A percentile compares a stretch with the other conserved stretches of the same genome.
Conservation (phyloP, 2,329 filamentous ascomycete genomes). For the Cladosporium oxysporum region DNA sequence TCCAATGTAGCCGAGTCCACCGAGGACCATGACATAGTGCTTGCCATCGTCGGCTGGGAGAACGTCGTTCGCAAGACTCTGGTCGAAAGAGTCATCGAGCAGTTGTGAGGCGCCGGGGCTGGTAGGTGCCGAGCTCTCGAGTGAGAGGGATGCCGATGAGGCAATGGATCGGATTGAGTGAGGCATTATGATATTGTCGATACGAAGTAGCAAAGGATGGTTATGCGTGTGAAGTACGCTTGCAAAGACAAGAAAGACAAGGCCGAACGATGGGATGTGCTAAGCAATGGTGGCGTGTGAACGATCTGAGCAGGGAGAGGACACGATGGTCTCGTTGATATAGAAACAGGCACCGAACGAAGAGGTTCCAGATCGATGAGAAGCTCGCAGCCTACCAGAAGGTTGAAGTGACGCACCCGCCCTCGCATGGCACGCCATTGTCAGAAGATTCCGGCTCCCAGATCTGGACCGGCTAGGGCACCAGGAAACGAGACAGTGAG, state of each 20-base stretch:
- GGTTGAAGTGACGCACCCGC: slow-evolving; percentile 11
- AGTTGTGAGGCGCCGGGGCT: not conserved
- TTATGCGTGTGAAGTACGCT: not conserved
- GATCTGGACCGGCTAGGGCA: slow-evolving; percentile 17
- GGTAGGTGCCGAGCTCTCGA: slow-evolving; percentile 20
- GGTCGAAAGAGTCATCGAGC: slow-evolving; percentile 1
- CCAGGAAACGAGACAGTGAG: not conserved
- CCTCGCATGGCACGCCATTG: slow-evolving; percentile 15
- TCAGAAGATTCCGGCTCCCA: slow-evolving; percentile 12
- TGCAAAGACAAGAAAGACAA: slow-evolving; percentile 3
- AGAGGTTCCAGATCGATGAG: slow-evolving; percentile 10
- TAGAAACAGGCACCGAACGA: not conserved
- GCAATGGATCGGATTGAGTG: slow-evolving; percentile 19
- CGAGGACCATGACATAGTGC: slow-evolving; percentile 53
- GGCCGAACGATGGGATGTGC: slow-evolving; percentile 1
- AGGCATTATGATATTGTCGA: slow-evolving; percentile 16
- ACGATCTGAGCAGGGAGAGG: slow-evolving; percentile 12
- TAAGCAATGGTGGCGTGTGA: slow-evolving; percentile 17
- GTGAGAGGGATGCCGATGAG: slow-evolving; percentile 18
- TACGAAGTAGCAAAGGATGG: not conserved
- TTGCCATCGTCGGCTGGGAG: slow-evolving; percentile 22
- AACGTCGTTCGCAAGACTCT: slow-evolving; percentile 7
- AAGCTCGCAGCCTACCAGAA: slow-evolving; percentile 9
- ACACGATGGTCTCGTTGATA: slow-evolving; percentile 13
- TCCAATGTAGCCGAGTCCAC: slow-evolving; percentile 58